Evolutionary conservation across 2,329 filamentous ascomycete species (phyloP).

Genomic region (Metarhizium sp.): DNA sequence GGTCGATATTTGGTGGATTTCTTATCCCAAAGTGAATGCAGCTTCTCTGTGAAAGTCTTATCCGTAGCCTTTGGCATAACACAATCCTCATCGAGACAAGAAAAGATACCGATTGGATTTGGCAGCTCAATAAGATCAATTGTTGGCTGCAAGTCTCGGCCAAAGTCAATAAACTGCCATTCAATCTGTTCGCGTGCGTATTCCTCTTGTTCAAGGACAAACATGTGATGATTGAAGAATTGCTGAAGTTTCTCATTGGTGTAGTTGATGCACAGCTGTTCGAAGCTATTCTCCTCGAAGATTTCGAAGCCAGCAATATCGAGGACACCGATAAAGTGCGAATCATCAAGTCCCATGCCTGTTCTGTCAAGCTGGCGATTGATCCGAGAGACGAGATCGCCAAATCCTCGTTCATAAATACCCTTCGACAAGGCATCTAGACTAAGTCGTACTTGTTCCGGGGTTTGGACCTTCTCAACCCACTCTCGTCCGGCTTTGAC

Average conservation of each 20-base stretch:
- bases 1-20: slow-evolving; percentile 90
- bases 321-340: slow-evolving; percentile 91
- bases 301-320: slow-evolving; percentile 99
- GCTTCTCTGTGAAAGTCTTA: slow-evolving; percentile 91
- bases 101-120: slow-evolving; percentile 98
- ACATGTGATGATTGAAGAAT: slow-evolving; percentile 99
- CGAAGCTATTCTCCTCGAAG: slow-evolving; percentile 96
- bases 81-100: slow-evolving; percentile 92
- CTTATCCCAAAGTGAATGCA: slow-evolving; percentile 94
- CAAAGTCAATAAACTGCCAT: slow-evolving; percentile 99
- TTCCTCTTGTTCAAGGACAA: slow-evolving; percentile 95
- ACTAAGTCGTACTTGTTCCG: slow-evolving; percentile 84
- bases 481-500: slow-evolving; percentile 95
- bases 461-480: slow-evolving; percentile 97
- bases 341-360: slow-evolving; percentile 75
- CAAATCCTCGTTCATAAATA: slow-evolving; percentile 94
- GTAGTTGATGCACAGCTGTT: slow-evolving; percentile 99
- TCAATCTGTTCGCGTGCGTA: slow-evolving; percentile 97
- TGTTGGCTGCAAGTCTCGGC: slow-evolving; percentile 90
- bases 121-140: slow-evolving; percentile 94
- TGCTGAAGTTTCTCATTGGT: slow-evolving; percentile 99
- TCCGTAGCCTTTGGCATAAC: slow-evolving; percentile 99
- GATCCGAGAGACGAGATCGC: slow-evolving; percentile 83
- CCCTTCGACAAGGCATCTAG: slow-evolving; percentile 91
- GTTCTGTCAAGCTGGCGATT: slow-evolving; percentile 86